phyloP scores from a whole-genome alignment of 2,329 filamentous ascomycete species.

The Scedosporium boydii region DNA sequence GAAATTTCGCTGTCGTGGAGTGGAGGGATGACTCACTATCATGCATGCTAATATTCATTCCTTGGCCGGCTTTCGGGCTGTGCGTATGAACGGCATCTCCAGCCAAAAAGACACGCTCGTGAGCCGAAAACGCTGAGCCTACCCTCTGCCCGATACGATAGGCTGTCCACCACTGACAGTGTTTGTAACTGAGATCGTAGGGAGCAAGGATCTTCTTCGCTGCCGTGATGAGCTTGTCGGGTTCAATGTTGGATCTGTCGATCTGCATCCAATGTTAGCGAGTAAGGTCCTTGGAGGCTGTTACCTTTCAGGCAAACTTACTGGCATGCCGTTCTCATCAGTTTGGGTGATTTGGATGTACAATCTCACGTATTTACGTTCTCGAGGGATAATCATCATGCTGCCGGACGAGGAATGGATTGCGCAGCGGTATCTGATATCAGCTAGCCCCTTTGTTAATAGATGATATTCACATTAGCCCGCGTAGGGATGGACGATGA shows the following conservation, averaged over 20 bases:
- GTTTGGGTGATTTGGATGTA: slow-evolving; percentile 52
- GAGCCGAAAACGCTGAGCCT: slow-evolving; percentile 43
- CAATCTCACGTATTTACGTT: slow-evolving; percentile 51
- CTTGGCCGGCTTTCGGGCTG: slow-evolving; percentile 55
- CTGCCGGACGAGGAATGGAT: slow-evolving; percentile 49
- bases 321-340: slow-evolving; percentile 22
- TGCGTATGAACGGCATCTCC: slow-evolving; percentile 55
- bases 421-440: slow-evolving; percentile 48
- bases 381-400: slow-evolving; percentile 55
- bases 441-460: slow-evolving; percentile 19
- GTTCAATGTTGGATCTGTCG: slow-evolving; percentile 53
- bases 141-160: slow-evolving; percentile 62
- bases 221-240: slow-evolving; percentile 50
- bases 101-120: slow-evolving; percentile 56
- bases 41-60: slow-evolving; percentile 63
- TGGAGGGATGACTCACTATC: slow-evolving; percentile 17
- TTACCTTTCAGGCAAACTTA: too few species aligned
- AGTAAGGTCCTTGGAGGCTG: too few species aligned
- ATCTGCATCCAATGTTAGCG: slow-evolving; percentile 21
- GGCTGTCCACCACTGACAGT: slow-evolving; percentile 62
- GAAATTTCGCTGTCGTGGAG: slow-evolving; percentile 12
- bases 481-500: too few species aligned
- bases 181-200: slow-evolving; percentile 54
- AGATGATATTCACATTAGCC: too few species aligned
- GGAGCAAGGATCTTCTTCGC: slow-evolving; percentile 57